Conservation (phyloP, 179 eudicot species). For the Camellia oleifera region DNA sequence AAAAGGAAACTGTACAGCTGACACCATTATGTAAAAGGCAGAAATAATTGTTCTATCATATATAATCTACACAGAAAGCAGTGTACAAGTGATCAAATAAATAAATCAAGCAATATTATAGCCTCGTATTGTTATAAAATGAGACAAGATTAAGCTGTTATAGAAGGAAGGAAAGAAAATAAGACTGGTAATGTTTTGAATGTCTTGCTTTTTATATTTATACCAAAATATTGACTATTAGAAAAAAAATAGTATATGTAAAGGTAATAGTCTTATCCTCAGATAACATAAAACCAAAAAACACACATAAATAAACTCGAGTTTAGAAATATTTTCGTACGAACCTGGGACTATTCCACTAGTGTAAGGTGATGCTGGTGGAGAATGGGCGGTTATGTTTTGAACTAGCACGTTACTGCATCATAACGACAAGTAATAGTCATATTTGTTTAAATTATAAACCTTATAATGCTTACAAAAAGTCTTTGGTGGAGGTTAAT, state of each 20-base stretch:
- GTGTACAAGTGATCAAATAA: background rate
- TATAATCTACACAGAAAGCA: background rate
- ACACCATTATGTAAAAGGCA: background rate
- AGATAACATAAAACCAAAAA: background rate
- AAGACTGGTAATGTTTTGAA: background rate
- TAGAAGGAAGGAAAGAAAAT: background rate
- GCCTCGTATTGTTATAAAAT: background rate
- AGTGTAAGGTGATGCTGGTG: constrained; percentile 58
- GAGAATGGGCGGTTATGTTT: constrained; percentile 56
- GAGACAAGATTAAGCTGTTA: background rate
- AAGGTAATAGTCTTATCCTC: background rate
- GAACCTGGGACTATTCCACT: constrained; percentile 75
- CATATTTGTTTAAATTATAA: background rate
- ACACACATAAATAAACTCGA: background rate
- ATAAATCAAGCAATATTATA: background rate
- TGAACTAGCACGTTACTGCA: constrained; percentile 64
- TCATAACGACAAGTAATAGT: background rate
- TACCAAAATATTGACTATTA: background rate
- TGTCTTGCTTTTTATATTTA: background rate
- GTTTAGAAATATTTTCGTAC: constrained; percentile 14
- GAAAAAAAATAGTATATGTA: background rate
- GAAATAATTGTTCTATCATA: background rate
- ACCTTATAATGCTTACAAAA: background rate
- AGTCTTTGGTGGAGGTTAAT: background rate
- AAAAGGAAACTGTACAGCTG: background rate